Evolutionary conservation across 306 rosid genomes (phyloP), one percentile per base, ranked within the genome.

Genomic region (Citrullus colocynthis): DNA sequence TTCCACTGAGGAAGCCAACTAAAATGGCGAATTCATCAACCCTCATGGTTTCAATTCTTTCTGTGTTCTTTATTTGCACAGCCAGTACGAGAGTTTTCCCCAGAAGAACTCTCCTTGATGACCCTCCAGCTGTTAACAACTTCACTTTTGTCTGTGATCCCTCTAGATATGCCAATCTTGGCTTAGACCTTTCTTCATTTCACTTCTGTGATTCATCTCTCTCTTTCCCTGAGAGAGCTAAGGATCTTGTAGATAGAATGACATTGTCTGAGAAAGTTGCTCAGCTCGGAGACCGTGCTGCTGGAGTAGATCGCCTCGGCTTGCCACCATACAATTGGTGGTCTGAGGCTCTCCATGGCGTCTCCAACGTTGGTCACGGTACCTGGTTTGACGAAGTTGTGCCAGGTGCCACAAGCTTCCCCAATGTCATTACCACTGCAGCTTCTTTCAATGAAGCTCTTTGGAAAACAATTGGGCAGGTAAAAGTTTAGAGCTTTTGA

Each of bases 121-220:
- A 49, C 6, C 8, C 59, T 34, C 9, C 76, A 2, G 11, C 10
- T 11, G 6, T 20, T 48, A 45, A 24, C 20, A 72, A 72, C 36
- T 72, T 72, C 76, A 72, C 76, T 48, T 72, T 72, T 72, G 76
- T 45, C 7, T 72, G 76, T 15, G 76, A 72, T 72, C 59, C 76
- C 0, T 7, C 58, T 7, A 28, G 76, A 72, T 72, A 24, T 24
- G 12, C 5, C 13, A 11, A 24, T 48, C 59, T 72, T 14, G 59
- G 59, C 6, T 48, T 72, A 14, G 42, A 72, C 7, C 0, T 72
- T 7, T 45, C 76, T 21, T 7, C 18, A 3, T 72, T 24, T 7
- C 42, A 41, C 55, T 72, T 72, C 20, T 72, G 76, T 16, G 42
- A 72, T 30, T 21, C 76, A 21, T 72, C 76, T 24, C 76, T 72